Percentiles rank a stretch among this genome's conserved stretches.
Conservation (phyloP, 208 protist species). For the Acanthamoeba culbertsoni region DNA sequence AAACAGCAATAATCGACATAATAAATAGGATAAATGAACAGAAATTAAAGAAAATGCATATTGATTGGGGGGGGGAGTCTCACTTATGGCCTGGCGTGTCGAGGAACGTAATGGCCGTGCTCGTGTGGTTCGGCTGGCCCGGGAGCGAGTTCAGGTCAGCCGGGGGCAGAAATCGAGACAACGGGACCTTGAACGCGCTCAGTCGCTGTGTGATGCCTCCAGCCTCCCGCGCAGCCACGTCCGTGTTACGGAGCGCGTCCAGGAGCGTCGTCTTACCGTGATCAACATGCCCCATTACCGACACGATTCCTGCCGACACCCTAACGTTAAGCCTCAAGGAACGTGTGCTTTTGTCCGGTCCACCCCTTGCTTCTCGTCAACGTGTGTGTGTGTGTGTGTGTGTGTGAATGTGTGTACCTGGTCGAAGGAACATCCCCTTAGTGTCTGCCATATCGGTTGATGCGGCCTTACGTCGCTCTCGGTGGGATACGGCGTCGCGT, state of each 20-base stretch:
- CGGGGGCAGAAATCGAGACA: neutral
- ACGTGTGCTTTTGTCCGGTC: too few relatives aligned
- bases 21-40: neutral
- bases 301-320: neutral
- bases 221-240: conserved; percentile 92
- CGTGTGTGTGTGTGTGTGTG: too few relatives aligned
- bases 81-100: conserved; percentile 96
- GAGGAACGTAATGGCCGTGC: conserved; percentile 92
- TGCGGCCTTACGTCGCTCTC: neutral
- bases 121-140: neutral
- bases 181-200: conserved; percentile 86
- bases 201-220: conserved; percentile 98
- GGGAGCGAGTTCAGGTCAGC: conserved; percentile 7
- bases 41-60: neutral
- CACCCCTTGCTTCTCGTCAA: too few relatives aligned
- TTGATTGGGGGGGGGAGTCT: neutral
- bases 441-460: neutral
- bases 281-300: conserved; percentile 97
- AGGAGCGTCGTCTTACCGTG: conserved; percentile 98
- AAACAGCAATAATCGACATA: too few relatives aligned
- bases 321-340: neutral
- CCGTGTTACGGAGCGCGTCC: conserved; percentile 92
- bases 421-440: conserved; percentile 27
- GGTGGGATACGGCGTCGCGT: neutral
- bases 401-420: neutral